Percentiles rank a stretch among this genome's conserved stretches.
These are phyloP conservation scores for Letharia columbiana DNA, from an alignment of 495 filamentous ascomycete genomes.

Conservation along the genomic window DNA sequence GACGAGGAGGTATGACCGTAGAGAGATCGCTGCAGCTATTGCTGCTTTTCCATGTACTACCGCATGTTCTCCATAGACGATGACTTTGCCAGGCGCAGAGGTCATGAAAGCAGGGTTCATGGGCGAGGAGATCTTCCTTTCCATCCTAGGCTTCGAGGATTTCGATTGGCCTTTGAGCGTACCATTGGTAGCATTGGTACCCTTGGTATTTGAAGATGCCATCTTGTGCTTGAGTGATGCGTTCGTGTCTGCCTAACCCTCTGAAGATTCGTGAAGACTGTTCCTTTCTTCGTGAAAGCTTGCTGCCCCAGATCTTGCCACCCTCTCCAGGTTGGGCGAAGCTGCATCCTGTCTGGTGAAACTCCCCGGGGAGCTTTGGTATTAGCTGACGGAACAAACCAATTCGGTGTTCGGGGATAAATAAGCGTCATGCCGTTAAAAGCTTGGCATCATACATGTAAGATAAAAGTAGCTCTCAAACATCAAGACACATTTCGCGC, in stretches of 20 bases:
- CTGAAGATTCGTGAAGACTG: neutral
- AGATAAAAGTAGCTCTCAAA: neutral
- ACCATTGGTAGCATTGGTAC: conserved; percentile 12
- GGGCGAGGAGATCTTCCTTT: conserved; percentile 41
- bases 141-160: neutral
- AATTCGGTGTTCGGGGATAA: neutral
- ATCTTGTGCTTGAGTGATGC: conserved; percentile 2
- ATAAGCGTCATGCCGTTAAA: neutral
- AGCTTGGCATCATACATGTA: neutral
- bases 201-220: conserved; percentile 11
- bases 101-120: conserved; percentile 89
- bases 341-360: neutral
- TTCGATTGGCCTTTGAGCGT: conserved; percentile 7
- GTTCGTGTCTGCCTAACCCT: neutral
- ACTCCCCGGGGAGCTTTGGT: neutral
- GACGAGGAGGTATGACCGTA: conserved; percentile 92
- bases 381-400: neutral
- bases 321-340: neutral
- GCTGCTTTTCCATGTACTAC: conserved; percentile 95
- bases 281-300: neutral
- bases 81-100: conserved; percentile 94
- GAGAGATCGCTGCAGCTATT: conserved; percentile 85
- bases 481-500: conserved; percentile 1
- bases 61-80: conserved; percentile 93
- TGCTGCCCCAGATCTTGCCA: neutral